Percentiles rank a stretch among this genome's conserved stretches.
These are phyloP conservation scores for Trichoderma lentiforme DNA, from an alignment of 2,329 filamentous ascomycete species.

Conservation along the genomic window DNA sequence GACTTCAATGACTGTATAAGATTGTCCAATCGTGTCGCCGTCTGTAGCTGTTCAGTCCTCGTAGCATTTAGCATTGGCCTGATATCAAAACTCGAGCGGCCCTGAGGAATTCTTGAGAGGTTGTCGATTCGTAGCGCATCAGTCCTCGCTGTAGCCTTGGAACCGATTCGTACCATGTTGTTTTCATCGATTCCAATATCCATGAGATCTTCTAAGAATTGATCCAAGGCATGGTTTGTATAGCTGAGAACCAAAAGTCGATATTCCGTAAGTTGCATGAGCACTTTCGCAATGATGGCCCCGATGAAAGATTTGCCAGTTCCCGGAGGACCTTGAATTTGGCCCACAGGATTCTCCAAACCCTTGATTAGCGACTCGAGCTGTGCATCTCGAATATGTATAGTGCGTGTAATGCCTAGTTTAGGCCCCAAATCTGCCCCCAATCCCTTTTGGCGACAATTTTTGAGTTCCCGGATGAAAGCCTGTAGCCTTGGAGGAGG, in stretches of 20 bases:
- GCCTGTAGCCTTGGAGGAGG: slow-evolving; percentile 7
- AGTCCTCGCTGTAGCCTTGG: slow-evolving; percentile 52
- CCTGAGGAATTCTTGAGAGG: slow-evolving; percentile 27
- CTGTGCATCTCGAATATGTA: slow-evolving; percentile 42
- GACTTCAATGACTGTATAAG: not conserved
- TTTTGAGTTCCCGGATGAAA: not conserved
- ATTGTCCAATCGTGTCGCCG: not conserved
- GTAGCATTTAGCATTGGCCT: not conserved
- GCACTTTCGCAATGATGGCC: slow-evolving; percentile 54
- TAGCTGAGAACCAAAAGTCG: slow-evolving; percentile 63
- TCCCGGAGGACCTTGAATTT: slow-evolving; percentile 72
- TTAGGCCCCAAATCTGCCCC: slow-evolving; percentile 21
- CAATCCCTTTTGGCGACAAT: not conserved
- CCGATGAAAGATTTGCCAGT: slow-evolving; percentile 77
- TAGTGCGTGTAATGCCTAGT: slow-evolving; percentile 26
- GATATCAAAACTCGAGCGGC: not conserved
- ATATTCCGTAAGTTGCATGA: slow-evolving; percentile 48
- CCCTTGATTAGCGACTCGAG: slow-evolving; percentile 52
- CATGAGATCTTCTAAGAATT: slow-evolving; percentile 60
- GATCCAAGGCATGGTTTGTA: slow-evolving; percentile 58
- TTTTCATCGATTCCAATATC: slow-evolving; percentile 51
- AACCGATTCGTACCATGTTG: slow-evolving; percentile 60
- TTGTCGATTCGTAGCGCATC: slow-evolving; percentile 44
- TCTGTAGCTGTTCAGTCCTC: not conserved
- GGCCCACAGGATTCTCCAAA: slow-evolving; percentile 50